phyloP scores from a whole-genome alignment of 805 yeast genomes.

The Pichia rugopelliculosa region DNA sequence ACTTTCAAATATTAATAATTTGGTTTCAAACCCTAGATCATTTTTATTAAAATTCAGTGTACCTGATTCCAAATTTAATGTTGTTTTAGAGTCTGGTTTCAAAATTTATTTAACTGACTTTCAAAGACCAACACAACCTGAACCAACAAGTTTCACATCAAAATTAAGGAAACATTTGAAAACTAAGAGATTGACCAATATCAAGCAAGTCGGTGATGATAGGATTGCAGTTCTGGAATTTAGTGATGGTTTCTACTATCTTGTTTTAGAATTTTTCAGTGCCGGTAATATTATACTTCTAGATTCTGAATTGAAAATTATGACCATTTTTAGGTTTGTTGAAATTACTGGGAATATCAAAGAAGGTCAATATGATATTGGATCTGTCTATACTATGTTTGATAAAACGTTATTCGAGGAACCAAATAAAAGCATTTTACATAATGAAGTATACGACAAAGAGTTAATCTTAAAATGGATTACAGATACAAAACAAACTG shows the following conservation, averaged over 20 bases:
- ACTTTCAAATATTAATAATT: conserved; percentile 78
- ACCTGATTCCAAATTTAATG: conserved; percentile 71
- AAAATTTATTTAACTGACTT: conserved; percentile 72
- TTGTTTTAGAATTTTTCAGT: conserved; percentile 88
- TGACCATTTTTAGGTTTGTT: conserved; percentile 73
- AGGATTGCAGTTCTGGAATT: conserved; percentile 79
- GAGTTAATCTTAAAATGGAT: conserved; percentile 36
- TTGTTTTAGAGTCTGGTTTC: conserved; percentile 83
- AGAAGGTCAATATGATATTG: conserved; percentile 64
- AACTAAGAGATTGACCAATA: conserved; percentile 63
- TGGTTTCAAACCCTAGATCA: conserved; percentile 62
- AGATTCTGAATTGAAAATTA: conserved; percentile 58
- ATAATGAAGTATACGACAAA: conserved; percentile 19
- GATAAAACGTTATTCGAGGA: conserved; percentile 40
- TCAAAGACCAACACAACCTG: conserved; percentile 70
- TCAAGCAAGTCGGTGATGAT: conserved; percentile 72
- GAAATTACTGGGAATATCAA: conserved; percentile 46
- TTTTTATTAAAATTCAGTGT: conserved; percentile 72
- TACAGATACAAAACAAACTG: conserved; percentile 24
- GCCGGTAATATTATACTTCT: conserved; percentile 85
- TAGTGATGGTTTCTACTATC: conserved; percentile 68
- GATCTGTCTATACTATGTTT: conserved; percentile 60
- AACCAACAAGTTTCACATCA: conserved; percentile 79
- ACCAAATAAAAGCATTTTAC: conserved; percentile 1
- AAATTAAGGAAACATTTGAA: conserved; percentile 83